Percentiles rank a stretch among this genome's conserved stretches.
Conservation (phyloP, 371 early-diverging fungal genomes). For the Fennellomyces sp. region DNA sequence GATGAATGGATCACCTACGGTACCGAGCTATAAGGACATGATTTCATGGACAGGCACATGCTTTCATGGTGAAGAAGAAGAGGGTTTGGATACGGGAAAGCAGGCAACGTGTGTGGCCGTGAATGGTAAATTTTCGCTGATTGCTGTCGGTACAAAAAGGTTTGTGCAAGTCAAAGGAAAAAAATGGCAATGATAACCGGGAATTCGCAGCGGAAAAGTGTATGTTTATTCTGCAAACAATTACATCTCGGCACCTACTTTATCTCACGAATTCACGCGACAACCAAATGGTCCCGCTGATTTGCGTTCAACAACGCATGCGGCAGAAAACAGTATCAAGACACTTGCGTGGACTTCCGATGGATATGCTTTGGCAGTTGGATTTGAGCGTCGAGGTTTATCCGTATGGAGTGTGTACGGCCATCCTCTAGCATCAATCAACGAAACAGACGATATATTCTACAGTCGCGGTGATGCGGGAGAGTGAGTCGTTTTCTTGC, state of each 20-base stretch:
- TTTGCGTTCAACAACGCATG: not conserved
- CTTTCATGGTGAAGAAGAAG: slow-evolving; percentile 33
- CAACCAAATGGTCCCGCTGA: slow-evolving; percentile 8
- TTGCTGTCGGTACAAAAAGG: slow-evolving; percentile 49
- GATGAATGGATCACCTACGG: slow-evolving; percentile 15
- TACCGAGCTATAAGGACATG: slow-evolving; percentile 32
- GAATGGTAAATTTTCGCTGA: slow-evolving; percentile 48
- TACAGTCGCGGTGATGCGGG: slow-evolving; percentile 13
- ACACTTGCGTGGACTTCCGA: slow-evolving; percentile 76
- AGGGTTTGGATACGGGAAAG: not conserved
- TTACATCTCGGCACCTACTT: slow-evolving; percentile 28
- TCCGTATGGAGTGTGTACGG: slow-evolving; percentile 86
- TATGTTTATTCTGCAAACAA: slow-evolving; percentile 43
- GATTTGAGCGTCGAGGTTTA: slow-evolving; percentile 64
- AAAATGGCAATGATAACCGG: too few species aligned
- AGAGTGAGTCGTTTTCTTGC: not conserved
- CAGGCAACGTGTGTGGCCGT: slow-evolving; percentile 43
- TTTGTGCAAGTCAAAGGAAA: too few species aligned
- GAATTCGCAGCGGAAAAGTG: slow-evolving; percentile 38
- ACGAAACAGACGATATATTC: slow-evolving; percentile 38
- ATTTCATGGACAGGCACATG: slow-evolving; percentile 43
- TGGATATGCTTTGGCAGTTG: slow-evolving; percentile 77
- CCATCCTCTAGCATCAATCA: slow-evolving; percentile 62
- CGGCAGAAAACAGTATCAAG: slow-evolving; percentile 21
- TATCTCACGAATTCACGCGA: slow-evolving; percentile 34